phyloP scores from a whole-genome alignment of 2,329 filamentous ascomycete genomes.

The Microcyclospora tardicrescens region DNA sequence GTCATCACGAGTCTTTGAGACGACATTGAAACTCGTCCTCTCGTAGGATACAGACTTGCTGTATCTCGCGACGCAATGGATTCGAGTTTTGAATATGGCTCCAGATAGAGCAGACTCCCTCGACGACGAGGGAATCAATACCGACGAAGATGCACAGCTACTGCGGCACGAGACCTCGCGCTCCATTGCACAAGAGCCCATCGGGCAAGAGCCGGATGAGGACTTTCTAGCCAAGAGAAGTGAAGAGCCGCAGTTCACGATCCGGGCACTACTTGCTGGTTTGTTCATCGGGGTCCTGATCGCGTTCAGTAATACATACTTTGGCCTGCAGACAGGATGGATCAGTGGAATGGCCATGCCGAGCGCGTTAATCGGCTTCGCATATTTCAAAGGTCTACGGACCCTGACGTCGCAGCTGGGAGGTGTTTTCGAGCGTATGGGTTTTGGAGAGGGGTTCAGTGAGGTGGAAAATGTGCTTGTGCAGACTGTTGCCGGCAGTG shows the following conservation, averaged over 20 bases:
- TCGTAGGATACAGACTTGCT: too few relatives aligned
- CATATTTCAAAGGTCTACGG: conserved; percentile 72
- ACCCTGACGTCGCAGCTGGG: conserved; percentile 50
- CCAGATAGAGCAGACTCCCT: conserved; percentile 17
- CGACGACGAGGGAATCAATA: conserved; percentile 1
- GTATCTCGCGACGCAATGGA: background rate
- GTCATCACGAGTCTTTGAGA: too few relatives aligned
- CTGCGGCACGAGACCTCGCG: conserved; percentile 9
- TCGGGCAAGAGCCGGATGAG: conserved; percentile 17
- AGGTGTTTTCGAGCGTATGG: conserved; percentile 11
- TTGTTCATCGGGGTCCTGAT: conserved; percentile 78
- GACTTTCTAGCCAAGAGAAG: conserved; percentile 16
- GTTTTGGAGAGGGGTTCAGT: conserved; percentile 52
- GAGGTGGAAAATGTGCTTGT: conserved; percentile 95
- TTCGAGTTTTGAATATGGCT: conserved; percentile 15
- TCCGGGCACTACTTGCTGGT: conserved; percentile 67
- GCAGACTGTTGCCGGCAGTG: conserved; percentile 87
- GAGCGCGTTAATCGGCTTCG: conserved; percentile 84
- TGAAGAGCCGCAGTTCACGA: conserved; percentile 53
- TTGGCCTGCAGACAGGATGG: conserved; percentile 85
- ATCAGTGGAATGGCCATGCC: conserved; percentile 93
- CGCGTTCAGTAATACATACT: conserved; percentile 96
- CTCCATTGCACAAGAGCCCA: conserved; percentile 13
- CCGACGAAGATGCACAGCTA: conserved; percentile 5
- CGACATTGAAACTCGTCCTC: too few relatives aligned